phyloP scores from a whole-genome alignment of 768 basidiomycete genomes.

The Tricholoma sp. region DNA sequence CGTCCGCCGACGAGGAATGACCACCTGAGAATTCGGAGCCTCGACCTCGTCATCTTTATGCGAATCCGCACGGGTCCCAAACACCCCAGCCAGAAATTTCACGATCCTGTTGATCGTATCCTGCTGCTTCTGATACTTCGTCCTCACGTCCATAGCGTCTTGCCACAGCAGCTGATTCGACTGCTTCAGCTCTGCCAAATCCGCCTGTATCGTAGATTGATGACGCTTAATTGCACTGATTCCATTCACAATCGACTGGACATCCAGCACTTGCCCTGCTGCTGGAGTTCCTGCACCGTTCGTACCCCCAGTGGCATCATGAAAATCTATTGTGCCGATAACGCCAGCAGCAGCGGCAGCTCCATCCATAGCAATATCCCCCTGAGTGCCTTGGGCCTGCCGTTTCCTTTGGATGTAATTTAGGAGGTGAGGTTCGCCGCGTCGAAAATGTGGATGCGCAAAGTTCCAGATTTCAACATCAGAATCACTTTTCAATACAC shows the following conservation, averaged over 20 bases:
- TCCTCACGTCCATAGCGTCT: conserved; percentile 74
- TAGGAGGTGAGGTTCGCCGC: conserved; percentile 84
- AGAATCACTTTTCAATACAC: conserved; percentile 78
- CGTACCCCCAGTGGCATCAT: conserved; percentile 15
- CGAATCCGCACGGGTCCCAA: conserved; percentile 51
- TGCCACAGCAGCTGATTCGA: conserved; percentile 92
- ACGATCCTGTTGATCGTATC: conserved; percentile 96
- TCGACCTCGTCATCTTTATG: conserved; percentile 26
- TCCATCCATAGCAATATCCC: conserved; percentile 18
- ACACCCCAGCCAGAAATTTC: conserved; percentile 91
- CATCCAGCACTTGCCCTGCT: conserved; percentile 59
- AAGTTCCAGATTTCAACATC: conserved; percentile 90
- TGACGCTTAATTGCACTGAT: conserved; percentile 87
- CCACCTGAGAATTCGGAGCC: conserved; percentile 29
- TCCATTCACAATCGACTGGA: conserved; percentile 74
- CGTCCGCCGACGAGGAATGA: conserved; percentile 44
- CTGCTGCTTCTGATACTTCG: conserved; percentile 86
- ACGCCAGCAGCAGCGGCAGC: background rate
- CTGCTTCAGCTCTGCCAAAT: conserved; percentile 82
- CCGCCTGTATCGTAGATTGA: conserved; percentile 86
- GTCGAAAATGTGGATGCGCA: conserved; percentile 82
- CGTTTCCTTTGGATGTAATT: conserved; percentile 89
- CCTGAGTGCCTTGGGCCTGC: conserved; percentile 38
- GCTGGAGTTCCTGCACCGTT: conserved; percentile 8
- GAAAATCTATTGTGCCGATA: conserved; percentile 19